phyloP scores from a whole-genome alignment of 1,139 yeast genomes.

The Hemisphaericaspora xylofermentans region DNA sequence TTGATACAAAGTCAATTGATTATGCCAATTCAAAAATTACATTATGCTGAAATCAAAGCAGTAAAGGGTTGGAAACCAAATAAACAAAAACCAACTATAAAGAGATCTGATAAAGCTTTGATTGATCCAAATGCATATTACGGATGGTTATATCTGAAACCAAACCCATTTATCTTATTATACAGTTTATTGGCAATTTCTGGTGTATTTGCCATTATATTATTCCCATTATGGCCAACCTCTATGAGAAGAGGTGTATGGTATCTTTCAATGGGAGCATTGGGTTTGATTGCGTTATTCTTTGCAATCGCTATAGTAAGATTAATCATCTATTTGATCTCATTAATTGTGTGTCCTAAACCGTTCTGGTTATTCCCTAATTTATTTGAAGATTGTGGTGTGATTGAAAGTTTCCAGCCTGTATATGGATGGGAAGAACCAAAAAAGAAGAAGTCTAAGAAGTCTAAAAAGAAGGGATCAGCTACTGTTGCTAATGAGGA shows the following conservation, averaged over 20 bases:
- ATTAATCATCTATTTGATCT: conserved; percentile 64
- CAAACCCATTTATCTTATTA: conserved; percentile 63
- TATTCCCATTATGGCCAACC: conserved; percentile 96
- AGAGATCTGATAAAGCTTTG: conserved; percentile 65
- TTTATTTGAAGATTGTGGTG: conserved; percentile 92
- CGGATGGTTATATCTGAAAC: conserved; percentile 83
- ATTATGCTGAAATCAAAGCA: conserved; percentile 67
- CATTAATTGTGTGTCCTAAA: conserved; percentile 57
- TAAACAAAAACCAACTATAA: conserved; percentile 72
- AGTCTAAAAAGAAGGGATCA: conserved; percentile 1
- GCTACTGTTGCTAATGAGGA: conserved; percentile 5
- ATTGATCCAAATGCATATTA: conserved; percentile 77
- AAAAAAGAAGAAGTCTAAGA: conserved; percentile 24
- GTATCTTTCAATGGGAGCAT: conserved; percentile 76
- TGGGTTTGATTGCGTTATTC: conserved; percentile 74
- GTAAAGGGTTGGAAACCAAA: conserved; percentile 64
- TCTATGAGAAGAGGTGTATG: conserved; percentile 89
- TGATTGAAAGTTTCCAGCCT: conserved; percentile 88
- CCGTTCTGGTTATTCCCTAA: conserved; percentile 97
- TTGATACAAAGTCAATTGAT: conserved; percentile 75
- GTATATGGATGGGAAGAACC: conserved; percentile 81
- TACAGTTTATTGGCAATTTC: conserved; percentile 65
- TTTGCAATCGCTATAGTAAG: conserved; percentile 80
- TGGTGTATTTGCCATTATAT: conserved; percentile 71
- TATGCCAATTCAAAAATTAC: conserved; percentile 71